Evolutionary conservation across 2,329 filamentous ascomycete genomes (phyloP).

Genomic region (Aspergillus vadensis): DNA sequence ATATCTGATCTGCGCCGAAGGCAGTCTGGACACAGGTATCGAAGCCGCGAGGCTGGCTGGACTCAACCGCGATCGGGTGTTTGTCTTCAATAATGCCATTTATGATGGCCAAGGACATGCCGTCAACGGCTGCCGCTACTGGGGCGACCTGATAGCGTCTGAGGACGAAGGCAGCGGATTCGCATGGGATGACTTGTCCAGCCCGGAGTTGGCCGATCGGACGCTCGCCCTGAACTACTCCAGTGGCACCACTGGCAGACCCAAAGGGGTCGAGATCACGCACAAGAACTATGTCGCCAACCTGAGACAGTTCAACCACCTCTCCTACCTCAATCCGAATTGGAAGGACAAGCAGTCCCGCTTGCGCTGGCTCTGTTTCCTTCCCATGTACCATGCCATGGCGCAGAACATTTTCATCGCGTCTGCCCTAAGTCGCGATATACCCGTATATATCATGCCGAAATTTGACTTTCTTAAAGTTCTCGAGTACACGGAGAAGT

Average conservation of each 20-base stretch:
- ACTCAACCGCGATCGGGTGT: conserved; percentile 59
- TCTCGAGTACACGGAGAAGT: conserved; percentile 67
- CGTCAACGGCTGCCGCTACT: conserved; percentile 56
- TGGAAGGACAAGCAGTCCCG: conserved; percentile 48
- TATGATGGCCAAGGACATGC: conserved; percentile 47
- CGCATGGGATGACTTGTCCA: conserved; percentile 56
- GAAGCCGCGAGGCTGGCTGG: conserved; percentile 65
- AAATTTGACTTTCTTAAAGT: conserved; percentile 75
- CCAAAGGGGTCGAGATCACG: conserved; percentile 82
- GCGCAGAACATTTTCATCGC: conserved; percentile 72
- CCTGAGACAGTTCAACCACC: conserved; percentile 59
- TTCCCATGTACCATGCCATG: conserved; percentile 77
- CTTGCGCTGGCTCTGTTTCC: conserved; percentile 62
- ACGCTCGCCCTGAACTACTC: conserved; percentile 74
- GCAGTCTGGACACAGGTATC: conserved; percentile 62
- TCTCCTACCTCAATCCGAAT: conserved; percentile 51
- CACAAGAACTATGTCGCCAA: conserved; percentile 77
- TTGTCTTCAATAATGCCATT: conserved; percentile 63
- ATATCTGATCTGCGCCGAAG: conserved; percentile 64
- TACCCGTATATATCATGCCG: conserved; percentile 76
- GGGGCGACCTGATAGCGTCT: conserved; percentile 62
- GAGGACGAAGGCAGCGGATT: conserved; percentile 58
- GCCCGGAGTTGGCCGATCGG: conserved; percentile 44
- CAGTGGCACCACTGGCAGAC: conserved; percentile 72
- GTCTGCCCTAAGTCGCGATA: conserved; percentile 50